phyloP scores from a whole-genome alignment of 1,139 yeast species.

The Sugiyamaella grinbergsii region DNA sequence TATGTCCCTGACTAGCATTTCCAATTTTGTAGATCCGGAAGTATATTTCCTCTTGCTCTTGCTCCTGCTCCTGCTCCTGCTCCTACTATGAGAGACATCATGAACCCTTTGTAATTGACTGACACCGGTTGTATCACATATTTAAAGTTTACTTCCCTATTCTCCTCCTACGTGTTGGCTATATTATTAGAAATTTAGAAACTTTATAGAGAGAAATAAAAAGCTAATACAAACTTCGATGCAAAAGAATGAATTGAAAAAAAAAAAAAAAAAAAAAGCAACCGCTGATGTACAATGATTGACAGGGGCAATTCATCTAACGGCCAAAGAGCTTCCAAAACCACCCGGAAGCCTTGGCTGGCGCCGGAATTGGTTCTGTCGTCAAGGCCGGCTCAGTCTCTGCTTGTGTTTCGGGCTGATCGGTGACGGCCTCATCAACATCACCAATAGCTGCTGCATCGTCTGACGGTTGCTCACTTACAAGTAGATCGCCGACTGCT shows the following conservation, averaged over 20 bases:
- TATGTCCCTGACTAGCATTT: not conserved
- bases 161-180: too few relatives aligned
- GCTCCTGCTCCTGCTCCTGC: too few relatives aligned
- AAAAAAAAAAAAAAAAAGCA: not conserved
- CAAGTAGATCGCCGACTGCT: slow-evolving; percentile 12
- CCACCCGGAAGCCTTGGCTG: slow-evolving; percentile 12
- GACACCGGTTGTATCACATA: too few relatives aligned
- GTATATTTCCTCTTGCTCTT: too few relatives aligned
- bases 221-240: too few relatives aligned
- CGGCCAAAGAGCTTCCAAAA: slow-evolving; percentile 15
- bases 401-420: not conserved
- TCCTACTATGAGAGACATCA: not conserved
- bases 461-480: slow-evolving; percentile 8
- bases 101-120: too few relatives aligned
- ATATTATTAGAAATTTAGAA: not conserved
- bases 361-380: not conserved
- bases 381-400: not conserved
- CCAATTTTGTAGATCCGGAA: slow-evolving; percentile 11
- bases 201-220: not conserved
- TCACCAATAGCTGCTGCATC: not conserved
- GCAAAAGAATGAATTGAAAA: not conserved
- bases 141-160: too few relatives aligned
- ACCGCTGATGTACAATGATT: not conserved
- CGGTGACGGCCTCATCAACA: not conserved
- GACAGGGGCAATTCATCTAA: slow-evolving; percentile 1